Conservation (phyloP, 148 eudicot genomes). For the Fagopyrum homotropicum region DNA sequence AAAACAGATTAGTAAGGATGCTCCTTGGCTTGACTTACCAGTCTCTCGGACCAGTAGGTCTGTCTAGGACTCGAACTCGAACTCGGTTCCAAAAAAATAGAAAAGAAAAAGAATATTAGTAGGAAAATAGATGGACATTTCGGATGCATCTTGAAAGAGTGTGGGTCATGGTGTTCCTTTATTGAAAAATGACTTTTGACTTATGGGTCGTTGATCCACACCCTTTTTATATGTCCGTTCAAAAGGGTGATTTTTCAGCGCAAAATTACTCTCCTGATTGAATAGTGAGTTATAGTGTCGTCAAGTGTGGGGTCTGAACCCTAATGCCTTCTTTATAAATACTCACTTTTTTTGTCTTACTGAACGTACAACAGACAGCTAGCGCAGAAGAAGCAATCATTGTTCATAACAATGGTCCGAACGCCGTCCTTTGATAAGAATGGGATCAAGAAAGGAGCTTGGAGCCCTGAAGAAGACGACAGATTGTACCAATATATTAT, state of each 20-base stretch:
- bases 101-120: no score
- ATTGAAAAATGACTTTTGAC: slow-evolving; percentile 4
- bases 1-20: no score
- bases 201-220: not conserved
- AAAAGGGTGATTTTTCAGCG: not conserved
- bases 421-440: slow-evolving; percentile 35
- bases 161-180: not conserved
- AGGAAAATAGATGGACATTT: no score
- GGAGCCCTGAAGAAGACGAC: slow-evolving; percentile 52
- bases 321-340: not conserved
- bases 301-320: slow-evolving; percentile 1
- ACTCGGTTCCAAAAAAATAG: no score
- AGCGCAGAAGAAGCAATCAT: no score
- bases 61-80: no score
- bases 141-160: no score
- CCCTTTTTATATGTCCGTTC: not conserved
- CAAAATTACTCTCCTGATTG: not conserved
- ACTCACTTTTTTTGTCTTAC: not conserved
- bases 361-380: not conserved
- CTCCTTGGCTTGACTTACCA: no score
- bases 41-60: no score
- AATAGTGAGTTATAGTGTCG: not conserved
- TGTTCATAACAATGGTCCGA: slow-evolving; percentile 29
- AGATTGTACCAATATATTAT: slow-evolving; percentile 30
- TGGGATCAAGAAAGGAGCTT: slow-evolving; percentile 51